phyloP scores from a whole-genome alignment of 768 basidiomycete genomes.

The Pholiota conissans region DNA sequence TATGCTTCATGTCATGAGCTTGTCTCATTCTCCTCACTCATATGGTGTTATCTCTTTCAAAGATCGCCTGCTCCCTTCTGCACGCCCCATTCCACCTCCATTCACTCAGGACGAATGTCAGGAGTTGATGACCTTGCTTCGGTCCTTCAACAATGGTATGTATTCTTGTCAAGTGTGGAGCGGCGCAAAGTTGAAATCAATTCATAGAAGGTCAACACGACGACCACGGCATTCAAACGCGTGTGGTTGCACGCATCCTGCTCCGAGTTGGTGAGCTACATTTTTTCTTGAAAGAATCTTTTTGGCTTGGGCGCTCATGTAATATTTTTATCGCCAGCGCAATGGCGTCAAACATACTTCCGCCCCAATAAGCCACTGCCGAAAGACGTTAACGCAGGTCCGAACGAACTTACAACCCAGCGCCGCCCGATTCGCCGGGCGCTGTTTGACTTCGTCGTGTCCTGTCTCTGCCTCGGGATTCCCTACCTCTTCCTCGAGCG shows the following conservation, averaged over 20 bases:
- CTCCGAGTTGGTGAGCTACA: conserved; percentile 60
- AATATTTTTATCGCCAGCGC: conserved; percentile 35
- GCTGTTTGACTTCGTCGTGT: conserved; percentile 57
- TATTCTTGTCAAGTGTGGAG: not conserved
- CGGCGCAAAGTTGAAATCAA: not conserved
- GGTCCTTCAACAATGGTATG: conserved; percentile 25
- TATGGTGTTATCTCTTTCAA: not conserved
- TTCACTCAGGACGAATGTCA: conserved; percentile 79
- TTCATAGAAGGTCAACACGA: conserved; percentile 25
- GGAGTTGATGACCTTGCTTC: conserved; percentile 64
- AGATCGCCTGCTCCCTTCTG: conserved; percentile 72
- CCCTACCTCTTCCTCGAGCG: conserved; percentile 74
- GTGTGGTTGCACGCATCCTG: conserved; percentile 67
- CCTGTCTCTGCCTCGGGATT: conserved; percentile 72
- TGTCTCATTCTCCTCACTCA: not conserved
- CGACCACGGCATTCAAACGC: conserved; percentile 47
- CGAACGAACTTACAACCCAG: conserved; percentile 23
- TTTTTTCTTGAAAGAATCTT: no score
- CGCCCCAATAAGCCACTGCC: conserved; percentile 69
- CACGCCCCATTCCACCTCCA: conserved; percentile 57
- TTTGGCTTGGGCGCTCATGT: not conserved
- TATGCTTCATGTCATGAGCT: conserved; percentile 22
- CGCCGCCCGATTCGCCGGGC: conserved; percentile 47
- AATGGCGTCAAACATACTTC: conserved; percentile 73
- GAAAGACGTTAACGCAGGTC: conserved; percentile 38